Percentiles rank a stretch among this genome's conserved stretches.
These are phyloP conservation scores for Ustilago hordei DNA, from an alignment of 1,284 basidiomycete genomes.

Conservation along the genomic window DNA sequence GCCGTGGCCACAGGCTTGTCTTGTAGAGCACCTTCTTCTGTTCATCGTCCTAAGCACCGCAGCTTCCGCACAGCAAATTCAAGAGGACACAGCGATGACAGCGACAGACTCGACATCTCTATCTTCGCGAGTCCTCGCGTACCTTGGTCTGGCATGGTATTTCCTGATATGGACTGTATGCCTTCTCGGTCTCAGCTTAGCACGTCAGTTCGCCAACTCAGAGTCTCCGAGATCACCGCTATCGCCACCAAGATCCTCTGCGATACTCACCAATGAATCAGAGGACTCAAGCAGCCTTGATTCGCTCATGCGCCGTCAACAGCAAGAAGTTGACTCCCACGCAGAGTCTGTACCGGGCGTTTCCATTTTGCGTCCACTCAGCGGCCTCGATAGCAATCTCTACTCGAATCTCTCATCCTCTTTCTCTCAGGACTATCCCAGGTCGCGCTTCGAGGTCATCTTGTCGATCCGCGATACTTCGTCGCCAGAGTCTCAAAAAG, in stretches of 20 bases:
- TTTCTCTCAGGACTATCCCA: conserved; percentile 65
- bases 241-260: conserved; percentile 41
- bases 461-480: conserved; percentile 56
- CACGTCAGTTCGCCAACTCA: conserved; percentile 15
- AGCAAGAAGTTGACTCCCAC: conserved; percentile 80
- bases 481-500: conserved; percentile 56
- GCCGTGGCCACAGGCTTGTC: background rate
- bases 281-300: conserved; percentile 74
- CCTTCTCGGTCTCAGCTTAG: conserved; percentile 77
- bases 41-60: background rate
- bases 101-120: background rate
- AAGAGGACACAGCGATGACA: background rate
- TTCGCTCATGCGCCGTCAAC: conserved; percentile 71
- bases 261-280: conserved; percentile 71
- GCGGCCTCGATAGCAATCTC: conserved; percentile 66
- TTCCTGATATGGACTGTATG: conserved; percentile 79
- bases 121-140: conserved; percentile 6
- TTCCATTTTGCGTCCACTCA: conserved; percentile 65
- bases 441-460: conserved; percentile 62
- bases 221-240: conserved; percentile 35
- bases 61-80: background rate
- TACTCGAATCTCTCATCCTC: conserved; percentile 63
- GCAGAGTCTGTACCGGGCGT: conserved; percentile 67
- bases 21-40: background rate
- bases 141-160: conserved; percentile 76